A percentile compares a stretch with the other conserved stretches of the same genome.
Evolutionary conservation across 352 stramenopile species (phyloP).

Genomic region (Globisporangium heterothallicum): DNA sequence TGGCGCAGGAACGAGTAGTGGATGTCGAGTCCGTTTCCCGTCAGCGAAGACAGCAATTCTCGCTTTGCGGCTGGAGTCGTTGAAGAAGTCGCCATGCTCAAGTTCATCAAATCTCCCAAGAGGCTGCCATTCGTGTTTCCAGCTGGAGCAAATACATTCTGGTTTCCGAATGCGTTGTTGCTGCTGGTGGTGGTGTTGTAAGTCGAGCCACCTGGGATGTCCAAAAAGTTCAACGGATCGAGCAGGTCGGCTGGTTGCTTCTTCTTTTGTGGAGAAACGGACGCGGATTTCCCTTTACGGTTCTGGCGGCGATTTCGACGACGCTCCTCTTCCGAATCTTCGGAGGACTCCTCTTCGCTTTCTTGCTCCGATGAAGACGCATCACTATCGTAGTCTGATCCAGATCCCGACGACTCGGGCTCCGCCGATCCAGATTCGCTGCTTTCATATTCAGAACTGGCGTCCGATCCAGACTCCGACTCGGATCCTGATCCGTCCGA

Average conservation of each 20-base stretch:
- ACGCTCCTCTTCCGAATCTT: slow-evolving; percentile 36
- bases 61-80: slow-evolving; percentile 23
- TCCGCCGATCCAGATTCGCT: slow-evolving; percentile 26
- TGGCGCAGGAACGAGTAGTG: slow-evolving; percentile 67
- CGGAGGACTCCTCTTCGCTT: slow-evolving; percentile 31
- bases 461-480: slow-evolving; percentile 27
- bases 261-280: slow-evolving; percentile 26
- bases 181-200: slow-evolving; percentile 16
- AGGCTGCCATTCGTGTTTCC: slow-evolving; percentile 21
- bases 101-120: slow-evolving; percentile 53
- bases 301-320: slow-evolving; percentile 23
- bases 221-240: slow-evolving; percentile 44
- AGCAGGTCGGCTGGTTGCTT: slow-evolving; percentile 34
- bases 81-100: slow-evolving; percentile 40
- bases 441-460: slow-evolving; percentile 37
- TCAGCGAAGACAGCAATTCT: slow-evolving; percentile 46
- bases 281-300: slow-evolving; percentile 8
- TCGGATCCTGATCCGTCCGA: slow-evolving; percentile 24
- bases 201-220: too few relatives aligned
- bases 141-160: background rate
- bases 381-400: slow-evolving; percentile 31
- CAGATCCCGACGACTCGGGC: slow-evolving; percentile 32
- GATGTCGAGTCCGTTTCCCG: slow-evolving; percentile 53
- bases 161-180: slow-evolving; percentile 2
- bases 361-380: slow-evolving; percentile 23